Conservation (phyloP, 306 rosid species). For the Cucurbita pepo region DNA sequence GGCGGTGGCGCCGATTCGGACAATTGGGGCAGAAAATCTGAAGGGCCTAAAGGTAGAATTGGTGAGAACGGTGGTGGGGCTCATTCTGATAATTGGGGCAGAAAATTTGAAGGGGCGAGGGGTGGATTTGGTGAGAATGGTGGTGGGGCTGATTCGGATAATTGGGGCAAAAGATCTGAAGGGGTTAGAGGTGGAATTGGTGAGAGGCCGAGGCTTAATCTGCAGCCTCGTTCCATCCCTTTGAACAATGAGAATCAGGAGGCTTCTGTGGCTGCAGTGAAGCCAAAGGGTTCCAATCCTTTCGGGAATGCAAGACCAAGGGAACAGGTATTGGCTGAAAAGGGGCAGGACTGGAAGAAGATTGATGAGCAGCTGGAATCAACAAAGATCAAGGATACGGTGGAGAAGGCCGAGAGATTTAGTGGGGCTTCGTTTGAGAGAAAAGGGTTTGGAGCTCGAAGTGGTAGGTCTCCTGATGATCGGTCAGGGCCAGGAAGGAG, state of each 20-base stretch:
- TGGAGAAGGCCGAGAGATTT: constrained; percentile 17
- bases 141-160: constrained; percentile 28
- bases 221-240: constrained; percentile 59
- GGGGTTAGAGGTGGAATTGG: constrained; percentile 13
- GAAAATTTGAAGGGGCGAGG: constrained; percentile 13
- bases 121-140: constrained; percentile 4
- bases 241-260: constrained; percentile 28
- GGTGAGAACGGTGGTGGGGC: constrained; percentile 25
- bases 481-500: constrained; percentile 36
- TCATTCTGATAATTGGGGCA: constrained; percentile 2
- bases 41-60: constrained; percentile 12
- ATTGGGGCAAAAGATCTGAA: constrained; percentile 28
- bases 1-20: constrained; percentile 31
- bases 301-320: constrained; percentile 90
- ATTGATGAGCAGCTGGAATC: constrained; percentile 71
- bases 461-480: constrained; percentile 25
- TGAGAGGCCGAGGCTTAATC: constrained; percentile 60
- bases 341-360: constrained; percentile 86
- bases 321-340: constrained; percentile 88
- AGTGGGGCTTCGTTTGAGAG: constrained; percentile 26
- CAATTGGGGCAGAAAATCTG: constrained; percentile 27
- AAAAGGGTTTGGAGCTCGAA: constrained; percentile 39
- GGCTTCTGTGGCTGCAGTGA: constrained; percentile 18
- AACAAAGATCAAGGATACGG: constrained; percentile 40
- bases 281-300: constrained; percentile 48